Evolutionary conservation across 805 yeast genomes (phyloP), one percentile per base, ranked within the genome.

Genomic region (Nakazawaea ishiwadae): DNA sequence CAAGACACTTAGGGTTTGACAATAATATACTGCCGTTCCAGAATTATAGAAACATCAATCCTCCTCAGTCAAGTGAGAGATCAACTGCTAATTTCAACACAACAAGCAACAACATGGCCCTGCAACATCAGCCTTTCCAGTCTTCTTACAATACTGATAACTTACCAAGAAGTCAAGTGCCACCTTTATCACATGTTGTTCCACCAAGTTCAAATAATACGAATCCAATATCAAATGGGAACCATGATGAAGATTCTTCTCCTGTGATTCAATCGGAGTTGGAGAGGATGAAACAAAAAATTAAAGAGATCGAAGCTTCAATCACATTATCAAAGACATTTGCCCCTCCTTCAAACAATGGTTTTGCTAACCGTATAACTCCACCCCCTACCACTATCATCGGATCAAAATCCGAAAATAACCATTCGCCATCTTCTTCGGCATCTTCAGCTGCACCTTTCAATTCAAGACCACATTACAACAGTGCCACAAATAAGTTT

Each of bases 291-390:
- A 64, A 65, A 35, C 63, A 65, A 8, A 68, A 69, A 43, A 68
- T 73, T 30, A 66, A 61, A 39, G 69, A 68, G 48, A 61, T 73
- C 4, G 79, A 73, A 48, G 69, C 71, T 1, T 64, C 73, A 1
- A 60, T 68, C 23, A 63, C 67, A 0, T 64, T 59, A 5, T 56
- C 66, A 11, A 40, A 21, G 68, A 59, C 32, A 33, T 49, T 42
- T 49, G 6, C 42, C 10, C 24, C 30, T 24, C 27, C 18, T 20
- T 32, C 46, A n/a, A n/a, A n/a, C n/a, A n/a, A n/a, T n/a, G n/a
- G n/a, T n/a, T n/a, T n/a, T n/a, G n/a, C n/a, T n/a, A n/a, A n/a
- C n/a, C n/a, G n/a, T n/a, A n/a, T n/a, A n/a, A n/a, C n/a, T n/a
- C n/a, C n/a, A n/a, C n/a, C n/a, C n/a, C n/a, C n/a, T n/a, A n/a